These are phyloP conservation scores for Lactarius hatsudake DNA, from an alignment of 768 basidiomycete species.

Conservation along the genomic window DNA sequence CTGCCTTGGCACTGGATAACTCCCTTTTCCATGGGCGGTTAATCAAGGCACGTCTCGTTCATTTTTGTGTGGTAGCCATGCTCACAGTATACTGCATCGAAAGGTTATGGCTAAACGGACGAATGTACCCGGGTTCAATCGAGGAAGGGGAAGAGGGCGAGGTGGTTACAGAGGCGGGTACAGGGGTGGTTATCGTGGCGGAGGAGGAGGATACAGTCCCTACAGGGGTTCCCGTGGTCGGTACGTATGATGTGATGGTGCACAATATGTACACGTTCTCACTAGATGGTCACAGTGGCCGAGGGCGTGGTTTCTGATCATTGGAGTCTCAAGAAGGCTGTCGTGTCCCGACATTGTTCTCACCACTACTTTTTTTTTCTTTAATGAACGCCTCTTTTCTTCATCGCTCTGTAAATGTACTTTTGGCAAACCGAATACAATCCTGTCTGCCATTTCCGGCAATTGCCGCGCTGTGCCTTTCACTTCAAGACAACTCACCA, in stretches of 20 bases:
- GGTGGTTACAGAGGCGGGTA: conserved; percentile 46
- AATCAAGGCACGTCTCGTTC: conserved; percentile 69
- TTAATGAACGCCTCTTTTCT: conserved; percentile 13
- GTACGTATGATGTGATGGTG: conserved; percentile 42
- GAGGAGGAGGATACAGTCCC: conserved; percentile 54
- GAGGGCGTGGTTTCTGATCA: conserved; percentile 69
- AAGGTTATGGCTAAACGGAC: conserved; percentile 96
- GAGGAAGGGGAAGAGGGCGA: conserved; percentile 70
- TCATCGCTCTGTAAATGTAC: background rate
- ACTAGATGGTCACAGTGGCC: conserved; percentile 44
- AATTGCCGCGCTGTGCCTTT: conserved; percentile 1
- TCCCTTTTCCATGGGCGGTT: conserved; percentile 92
- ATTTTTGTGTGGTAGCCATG: background rate
- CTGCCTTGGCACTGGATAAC: conserved; percentile 91
- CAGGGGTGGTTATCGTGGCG: conserved; percentile 59
- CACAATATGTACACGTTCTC: background rate
- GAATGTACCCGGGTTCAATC: conserved; percentile 89
- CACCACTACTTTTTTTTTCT: conserved; percentile 6
- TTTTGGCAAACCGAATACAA: background rate
- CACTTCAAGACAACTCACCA: background rate
- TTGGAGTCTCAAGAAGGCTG: conserved; percentile 22
- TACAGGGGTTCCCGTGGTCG: conserved; percentile 70
- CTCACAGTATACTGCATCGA: background rate
- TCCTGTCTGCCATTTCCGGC: conserved; percentile 1
- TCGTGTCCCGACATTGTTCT: conserved; percentile 5